These are phyloP conservation scores for Somion occarium DNA, from an alignment of 1,284 basidiomycete species.

Conservation along the genomic window DNA sequence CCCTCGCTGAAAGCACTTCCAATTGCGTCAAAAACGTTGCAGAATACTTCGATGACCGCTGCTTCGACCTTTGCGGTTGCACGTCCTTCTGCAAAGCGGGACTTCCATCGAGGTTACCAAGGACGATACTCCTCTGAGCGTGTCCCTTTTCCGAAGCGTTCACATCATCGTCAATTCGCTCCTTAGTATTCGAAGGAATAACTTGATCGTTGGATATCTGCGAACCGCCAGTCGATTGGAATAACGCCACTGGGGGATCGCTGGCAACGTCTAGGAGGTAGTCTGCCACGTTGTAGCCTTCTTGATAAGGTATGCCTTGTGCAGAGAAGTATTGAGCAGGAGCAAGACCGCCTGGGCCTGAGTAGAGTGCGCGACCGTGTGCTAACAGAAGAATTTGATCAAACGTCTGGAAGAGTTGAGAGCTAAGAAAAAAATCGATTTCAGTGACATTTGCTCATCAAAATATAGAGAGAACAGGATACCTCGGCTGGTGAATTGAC, in stretches of 20 bases:
- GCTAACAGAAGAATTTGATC: slow-evolving; percentile 78
- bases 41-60: slow-evolving; percentile 35
- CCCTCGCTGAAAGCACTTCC: slow-evolving; percentile 70
- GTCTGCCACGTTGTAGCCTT: slow-evolving; percentile 87
- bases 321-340: slow-evolving; percentile 62
- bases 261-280: slow-evolving; percentile 84
- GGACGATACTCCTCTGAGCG: not conserved
- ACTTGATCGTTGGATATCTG: not conserved
- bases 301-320: slow-evolving; percentile 41
- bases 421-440: slow-evolving; percentile 37
- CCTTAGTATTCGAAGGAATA: not conserved
- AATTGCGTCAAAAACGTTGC: slow-evolving; percentile 86
- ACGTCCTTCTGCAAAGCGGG: not conserved
- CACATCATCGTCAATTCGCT: not conserved
- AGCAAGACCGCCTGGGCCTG: slow-evolving; percentile 65
- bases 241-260: slow-evolving; percentile 46
- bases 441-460: not conserved
- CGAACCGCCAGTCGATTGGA: slow-evolving; percentile 18
- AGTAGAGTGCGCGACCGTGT: slow-evolving; percentile 76
- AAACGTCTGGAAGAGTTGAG: slow-evolving; percentile 81
- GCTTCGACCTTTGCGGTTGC: slow-evolving; percentile 2
- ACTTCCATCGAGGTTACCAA: no score
- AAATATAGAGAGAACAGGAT: slow-evolving; percentile 2
- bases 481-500: slow-evolving; percentile 85
- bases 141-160: not conserved